Evolutionary conservation across 2,329 filamentous ascomycete genomes (phyloP), one percentile per base, ranked within the genome.

Genomic region (Sporothrix curviconia): DNA sequence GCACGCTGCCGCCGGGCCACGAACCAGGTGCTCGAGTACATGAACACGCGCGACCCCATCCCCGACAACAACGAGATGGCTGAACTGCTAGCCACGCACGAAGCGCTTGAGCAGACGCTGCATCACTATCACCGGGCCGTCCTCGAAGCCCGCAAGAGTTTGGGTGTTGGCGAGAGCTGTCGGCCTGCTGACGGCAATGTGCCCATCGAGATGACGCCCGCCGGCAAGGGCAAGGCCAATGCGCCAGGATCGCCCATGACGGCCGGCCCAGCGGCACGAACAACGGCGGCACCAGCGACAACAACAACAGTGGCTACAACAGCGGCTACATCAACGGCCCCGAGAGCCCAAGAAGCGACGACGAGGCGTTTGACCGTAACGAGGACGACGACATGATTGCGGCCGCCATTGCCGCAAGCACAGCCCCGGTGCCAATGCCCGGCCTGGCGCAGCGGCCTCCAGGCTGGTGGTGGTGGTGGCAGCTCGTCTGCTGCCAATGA

Each of bases 31-130:
- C 91, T 96, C 67, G 78, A 79, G 32, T 97, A 95, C 73, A 96
- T 97, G 77, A 79, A 85, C 42, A 83, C 85, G 47, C 85, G 87
- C 57, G 82, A 90, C 68, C 92, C 92, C 0, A 69, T 82, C 1
- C 92, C 92, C 0, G 94, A 97, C 70, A 92, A 96, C 66, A 87
- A 96, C 64, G 97, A 92, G 1, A 90, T 97, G 81, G 85, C 94
- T 68, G 92, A 85, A 14, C 76, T 99, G 61, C 96, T 99, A 66
- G 91, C 96, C 71, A 94, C 90, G 14, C 96, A 95, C 69, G 94
- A 97, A 71, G 88, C 92, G 68, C 78, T 99, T 30, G 89, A 90
- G 60, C 83, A 89, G 44, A 86, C 92, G 0, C 78, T 92, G 40
- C 94, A 85, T 62, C 85, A 90, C 68, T 90, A 96, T 70, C 90